Conservation (phyloP, 768 basidiomycete species). For the Amanita rubescens region DNA sequence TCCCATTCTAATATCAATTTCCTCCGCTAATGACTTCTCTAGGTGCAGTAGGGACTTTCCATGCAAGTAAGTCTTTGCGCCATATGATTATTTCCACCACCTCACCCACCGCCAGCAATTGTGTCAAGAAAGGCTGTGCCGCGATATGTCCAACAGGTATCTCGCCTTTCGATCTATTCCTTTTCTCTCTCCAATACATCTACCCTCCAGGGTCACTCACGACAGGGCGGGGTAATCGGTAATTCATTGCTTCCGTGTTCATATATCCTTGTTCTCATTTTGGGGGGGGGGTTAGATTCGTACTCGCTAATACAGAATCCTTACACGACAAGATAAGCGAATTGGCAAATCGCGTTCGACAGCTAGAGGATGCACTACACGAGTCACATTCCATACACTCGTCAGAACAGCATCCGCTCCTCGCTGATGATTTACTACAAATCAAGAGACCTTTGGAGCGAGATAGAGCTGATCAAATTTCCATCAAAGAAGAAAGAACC, state of each 20-base stretch:
- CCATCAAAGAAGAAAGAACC: conserved; percentile 31
- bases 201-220: conserved; percentile 49
- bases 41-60: conserved; percentile 64
- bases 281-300: conserved; percentile 58
- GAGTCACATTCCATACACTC: conserved; percentile 43
- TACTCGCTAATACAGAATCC: conserved; percentile 62
- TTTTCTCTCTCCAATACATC: conserved; percentile 4
- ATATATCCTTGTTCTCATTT: conserved; percentile 3
- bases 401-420: conserved; percentile 46
- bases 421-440: conserved; percentile 52
- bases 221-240: conserved; percentile 71
- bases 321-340: conserved; percentile 62
- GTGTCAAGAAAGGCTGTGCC: conserved; percentile 49
- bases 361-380: conserved; percentile 61
- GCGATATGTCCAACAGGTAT: conserved; percentile 63
- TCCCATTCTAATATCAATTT: conserved; percentile 9
- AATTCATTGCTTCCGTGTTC: conserved; percentile 4
- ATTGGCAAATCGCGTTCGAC: conserved; percentile 53
- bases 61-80: conserved; percentile 38
- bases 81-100: background rate
- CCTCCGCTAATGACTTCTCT: conserved; percentile 8
- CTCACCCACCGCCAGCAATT: conserved; percentile 29
- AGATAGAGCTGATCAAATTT: conserved; percentile 36
- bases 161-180: conserved; percentile 8
- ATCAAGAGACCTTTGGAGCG: conserved; percentile 64